Base-by-base conservation (phyloP, 202 grass and related monocot genomes). In the Saccharum hybrid region DNA sequence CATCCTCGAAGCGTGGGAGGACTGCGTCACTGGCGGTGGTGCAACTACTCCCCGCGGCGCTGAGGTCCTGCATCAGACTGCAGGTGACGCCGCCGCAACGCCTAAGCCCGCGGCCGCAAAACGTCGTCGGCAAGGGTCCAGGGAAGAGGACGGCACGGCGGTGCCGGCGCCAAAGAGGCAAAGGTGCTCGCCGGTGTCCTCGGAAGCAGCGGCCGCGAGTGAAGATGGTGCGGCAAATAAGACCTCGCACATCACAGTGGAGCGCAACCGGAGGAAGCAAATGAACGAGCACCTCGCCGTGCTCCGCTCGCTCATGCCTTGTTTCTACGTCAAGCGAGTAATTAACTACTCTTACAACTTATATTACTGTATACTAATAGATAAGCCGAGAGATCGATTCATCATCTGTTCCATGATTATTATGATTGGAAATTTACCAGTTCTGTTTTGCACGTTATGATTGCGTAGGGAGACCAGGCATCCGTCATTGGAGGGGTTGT, bases 401-500 rank as follows among this genome's bases (percentile, higher is more conserved):
- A 19, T 38, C 33, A 56, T 76, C 26, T 69, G 38, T 26, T 56
- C 40, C 8, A 10, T 36, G 3, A 7, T 19, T 43, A 0, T 54
- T n/a, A 49, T 48, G 45, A 48, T 1, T 49, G 15, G 14, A 52
- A 52, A 52, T 52, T 49, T 52, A 52, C 16, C 6, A 6, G 5
- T 52, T 52, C 16, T 12, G 3, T 34, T 54, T 85, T 56, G 19
- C 43, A 82, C 68, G 48, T 1, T 23, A 33, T 46, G 26, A 66
- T 75, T 28, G 40, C 21, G 2, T 45, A 97, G 95, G 95, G 92
- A 72, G 95, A 98, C 83, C 95, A 98, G 83, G 95, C 95, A 60
- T 98, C 95, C n/a, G 93, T 98, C 83, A 98, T 98, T 42, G 95
- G 95, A 83, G 95, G 95, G 5, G 95, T 94, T 9, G 92, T 98